Conservation (phyloP, 331 rosid genomes). For the Pyracantha coccinea region DNA sequence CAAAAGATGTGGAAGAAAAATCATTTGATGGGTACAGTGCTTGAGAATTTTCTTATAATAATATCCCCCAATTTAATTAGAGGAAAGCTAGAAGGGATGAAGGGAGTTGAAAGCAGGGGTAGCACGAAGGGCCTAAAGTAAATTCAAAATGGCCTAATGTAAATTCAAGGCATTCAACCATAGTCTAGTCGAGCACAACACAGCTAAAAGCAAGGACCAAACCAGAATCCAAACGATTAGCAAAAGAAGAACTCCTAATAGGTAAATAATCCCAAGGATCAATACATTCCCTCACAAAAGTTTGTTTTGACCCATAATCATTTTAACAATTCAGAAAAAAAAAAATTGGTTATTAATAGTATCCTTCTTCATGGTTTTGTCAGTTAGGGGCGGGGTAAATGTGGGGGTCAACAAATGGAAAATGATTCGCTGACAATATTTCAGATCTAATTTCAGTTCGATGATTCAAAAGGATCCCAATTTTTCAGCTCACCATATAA, state of each 20-base stretch:
- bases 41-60: not conserved
- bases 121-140: no score
- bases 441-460: not conserved
- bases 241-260: not conserved
- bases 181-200: not conserved
- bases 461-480: not conserved
- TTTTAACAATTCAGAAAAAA: no score
- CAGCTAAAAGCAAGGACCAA: not conserved
- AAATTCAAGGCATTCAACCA: not conserved
- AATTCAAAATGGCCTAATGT: not conserved
- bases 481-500: not conserved
- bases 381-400: no score
- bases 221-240: not conserved
- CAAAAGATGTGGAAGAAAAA: not conserved
- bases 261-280: not conserved
- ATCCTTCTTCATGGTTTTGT: no score
- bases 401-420: not conserved
- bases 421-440: not conserved
- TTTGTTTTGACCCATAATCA: not conserved
- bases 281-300: not conserved
- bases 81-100: not conserved
- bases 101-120: not conserved
- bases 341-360: no score
- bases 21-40: not conserved
- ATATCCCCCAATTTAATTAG: not conserved